Evolutionary conservation across 1,139 yeast species (phyloP).

Genomic region (Petasospora fabianii): DNA sequence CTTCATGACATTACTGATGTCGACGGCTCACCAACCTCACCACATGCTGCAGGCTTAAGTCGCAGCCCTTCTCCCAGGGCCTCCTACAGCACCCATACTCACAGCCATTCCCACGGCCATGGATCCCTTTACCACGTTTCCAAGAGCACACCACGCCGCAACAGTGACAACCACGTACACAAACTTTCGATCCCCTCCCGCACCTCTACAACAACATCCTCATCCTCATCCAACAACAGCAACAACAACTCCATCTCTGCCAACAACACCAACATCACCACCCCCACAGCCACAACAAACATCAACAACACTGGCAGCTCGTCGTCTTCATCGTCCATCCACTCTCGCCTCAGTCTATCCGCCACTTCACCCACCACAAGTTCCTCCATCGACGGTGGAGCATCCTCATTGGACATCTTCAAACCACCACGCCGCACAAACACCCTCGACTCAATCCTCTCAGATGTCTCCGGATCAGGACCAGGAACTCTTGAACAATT

Average conservation of each 20-base stretch:
- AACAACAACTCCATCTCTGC: too few relatives aligned
- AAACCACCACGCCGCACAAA: constrained; percentile 8
- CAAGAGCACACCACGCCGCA: background rate
- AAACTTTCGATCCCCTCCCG: background rate
- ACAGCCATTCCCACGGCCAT: too few relatives aligned
- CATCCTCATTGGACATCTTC: constrained; percentile 15
- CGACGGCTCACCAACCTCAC: constrained; percentile 5
- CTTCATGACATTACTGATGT: constrained; percentile 25
- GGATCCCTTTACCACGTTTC: too few relatives aligned
- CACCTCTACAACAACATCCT: background rate
- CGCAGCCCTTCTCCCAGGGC: constrained; percentile 13
- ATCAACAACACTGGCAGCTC: too few relatives aligned
- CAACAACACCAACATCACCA: too few relatives aligned
- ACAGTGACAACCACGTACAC: constrained; percentile 1
- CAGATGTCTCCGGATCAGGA: too few relatives aligned
- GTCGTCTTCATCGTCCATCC: constrained; percentile 8
- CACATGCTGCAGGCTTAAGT: constrained; percentile 5
- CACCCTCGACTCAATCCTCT: constrained; percentile 15
- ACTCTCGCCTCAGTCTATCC: constrained; percentile 13
- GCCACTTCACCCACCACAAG: constrained; percentile 18
- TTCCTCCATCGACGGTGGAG: constrained; percentile 14
- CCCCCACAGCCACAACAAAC: too few relatives aligned
- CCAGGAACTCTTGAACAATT: constrained; percentile 3
- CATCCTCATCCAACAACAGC: background rate
- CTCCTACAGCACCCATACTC: background rate